Conservation (phyloP, 2,329 filamentous ascomycete genomes). For the Penicillium sp. region DNA sequence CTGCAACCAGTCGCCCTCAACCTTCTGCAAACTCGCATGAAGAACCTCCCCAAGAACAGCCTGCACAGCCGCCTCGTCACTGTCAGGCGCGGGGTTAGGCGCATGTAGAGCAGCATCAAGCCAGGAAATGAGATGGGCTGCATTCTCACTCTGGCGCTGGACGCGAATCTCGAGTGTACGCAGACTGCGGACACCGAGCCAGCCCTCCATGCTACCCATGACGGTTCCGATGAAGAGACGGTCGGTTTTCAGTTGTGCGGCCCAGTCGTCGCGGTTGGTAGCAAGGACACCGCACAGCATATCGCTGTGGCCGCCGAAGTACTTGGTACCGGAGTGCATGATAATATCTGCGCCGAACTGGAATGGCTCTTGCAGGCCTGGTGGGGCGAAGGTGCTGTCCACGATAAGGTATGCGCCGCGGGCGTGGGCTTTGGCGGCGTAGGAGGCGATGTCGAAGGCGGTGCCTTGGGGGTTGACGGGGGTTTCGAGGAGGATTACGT, state of each 20-base stretch:
- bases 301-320: conserved; percentile 92
- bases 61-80: conserved; percentile 48
- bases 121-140: conserved; percentile 69
- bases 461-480: conserved; percentile 88
- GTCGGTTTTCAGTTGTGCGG: conserved; percentile 62
- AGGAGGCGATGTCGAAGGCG: conserved; percentile 69
- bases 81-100: conserved; percentile 37
- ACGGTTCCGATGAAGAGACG: conserved; percentile 75
- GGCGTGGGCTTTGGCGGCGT: conserved; percentile 68
- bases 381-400: conserved; percentile 90
- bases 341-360: conserved; percentile 75
- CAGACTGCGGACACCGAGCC: conserved; percentile 83
- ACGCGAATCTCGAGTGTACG: conserved; percentile 84
- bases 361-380: conserved; percentile 85
- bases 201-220: conserved; percentile 86
- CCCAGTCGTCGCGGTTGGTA: conserved; percentile 59
- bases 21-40: conserved; percentile 77
- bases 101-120: conserved; percentile 54
- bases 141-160: conserved; percentile 69
- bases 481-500: conserved; percentile 88
- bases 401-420: conserved; percentile 75
- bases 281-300: conserved; percentile 83
- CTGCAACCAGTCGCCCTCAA: conserved; percentile 68
- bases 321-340: conserved; percentile 94
- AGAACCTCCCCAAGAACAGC: conserved; percentile 60